Evolutionary conservation across 2,329 filamentous ascomycete species (phyloP).

Genomic region (Fusarium sp.): DNA sequence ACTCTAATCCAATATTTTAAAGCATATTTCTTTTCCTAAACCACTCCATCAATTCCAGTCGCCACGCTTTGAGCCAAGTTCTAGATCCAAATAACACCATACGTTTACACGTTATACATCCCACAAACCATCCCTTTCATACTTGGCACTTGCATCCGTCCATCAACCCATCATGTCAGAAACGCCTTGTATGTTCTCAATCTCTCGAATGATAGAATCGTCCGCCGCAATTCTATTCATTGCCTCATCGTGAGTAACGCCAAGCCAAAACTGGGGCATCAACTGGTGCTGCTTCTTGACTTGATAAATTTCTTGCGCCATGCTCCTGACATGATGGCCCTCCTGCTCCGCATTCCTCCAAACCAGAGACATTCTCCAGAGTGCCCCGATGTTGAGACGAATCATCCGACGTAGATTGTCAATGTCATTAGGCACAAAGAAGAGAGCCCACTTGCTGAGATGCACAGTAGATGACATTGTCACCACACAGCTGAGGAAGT

Average conservation of each 20-base stretch:
- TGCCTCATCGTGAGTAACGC: conserved; percentile 68
- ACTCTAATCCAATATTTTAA: background rate
- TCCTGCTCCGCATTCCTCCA: conserved; percentile 82
- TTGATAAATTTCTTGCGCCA: conserved; percentile 82
- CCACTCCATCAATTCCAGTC: background rate
- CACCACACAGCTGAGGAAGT: conserved; percentile 87
- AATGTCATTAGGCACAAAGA: conserved; percentile 72
- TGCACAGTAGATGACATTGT: conserved; percentile 86
- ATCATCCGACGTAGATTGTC: conserved; percentile 81
- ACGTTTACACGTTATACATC: background rate
- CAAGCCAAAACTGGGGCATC: conserved; percentile 69
- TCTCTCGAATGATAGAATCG: conserved; percentile 72
- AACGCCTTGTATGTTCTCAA: conserved; percentile 58
- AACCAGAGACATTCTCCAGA: conserved; percentile 77
- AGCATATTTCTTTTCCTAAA: background rate
- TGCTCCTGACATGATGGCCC: conserved; percentile 80
- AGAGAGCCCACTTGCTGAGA: conserved; percentile 81
- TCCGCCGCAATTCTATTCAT: conserved; percentile 69
- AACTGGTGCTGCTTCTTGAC: conserved; percentile 70
- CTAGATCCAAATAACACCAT: background rate
- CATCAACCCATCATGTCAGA: conserved; percentile 39
- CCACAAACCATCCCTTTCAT: background rate
- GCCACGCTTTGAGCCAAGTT: background rate
- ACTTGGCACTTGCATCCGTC: background rate
- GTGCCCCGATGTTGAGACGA: conserved; percentile 82